These are phyloP conservation scores for Globisporangium paroecandrum DNA, from an alignment of 352 stramenopile species.

Conservation along the genomic window DNA sequence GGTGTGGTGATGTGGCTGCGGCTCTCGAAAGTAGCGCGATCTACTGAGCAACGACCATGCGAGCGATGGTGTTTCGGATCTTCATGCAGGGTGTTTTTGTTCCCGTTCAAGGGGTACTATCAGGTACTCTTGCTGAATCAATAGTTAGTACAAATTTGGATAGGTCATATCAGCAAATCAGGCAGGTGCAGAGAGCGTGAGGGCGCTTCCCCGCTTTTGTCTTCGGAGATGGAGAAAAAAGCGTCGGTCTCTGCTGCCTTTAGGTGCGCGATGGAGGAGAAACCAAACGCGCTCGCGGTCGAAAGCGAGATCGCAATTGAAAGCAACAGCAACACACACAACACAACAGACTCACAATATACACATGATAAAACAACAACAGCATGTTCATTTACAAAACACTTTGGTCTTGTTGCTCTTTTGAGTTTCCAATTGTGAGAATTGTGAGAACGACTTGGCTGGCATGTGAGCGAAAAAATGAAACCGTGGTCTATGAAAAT, in stretches of 20 bases:
- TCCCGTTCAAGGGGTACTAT: slow-evolving; percentile 85
- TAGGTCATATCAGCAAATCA: slow-evolving; percentile 66
- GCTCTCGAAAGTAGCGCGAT: slow-evolving; percentile 5
- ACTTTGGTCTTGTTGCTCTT: neutral
- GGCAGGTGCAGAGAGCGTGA: slow-evolving; percentile 36
- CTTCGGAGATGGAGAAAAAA: slow-evolving; percentile 20
- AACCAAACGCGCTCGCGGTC: neutral
- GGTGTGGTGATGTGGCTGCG: neutral
- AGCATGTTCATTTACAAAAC: neutral
- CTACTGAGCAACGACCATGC: neutral
- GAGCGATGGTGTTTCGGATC: slow-evolving; percentile 10
- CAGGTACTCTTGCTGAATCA: slow-evolving; percentile 84
- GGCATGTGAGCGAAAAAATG: neutral
- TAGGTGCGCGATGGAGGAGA: slow-evolving; percentile 70
- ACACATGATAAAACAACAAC: neutral
- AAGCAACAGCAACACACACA: neutral
- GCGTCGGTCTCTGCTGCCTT: slow-evolving; percentile 48
- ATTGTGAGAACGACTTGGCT: neutral
- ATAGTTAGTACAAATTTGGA: slow-evolving; percentile 66
- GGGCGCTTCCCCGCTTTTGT: slow-evolving; percentile 35
- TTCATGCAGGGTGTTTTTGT: slow-evolving; percentile 62
- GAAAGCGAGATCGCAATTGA: slow-evolving; percentile 3
- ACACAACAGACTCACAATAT: neutral
- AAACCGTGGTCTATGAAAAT: neutral
- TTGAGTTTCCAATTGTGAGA: neutral